phyloP scores from a whole-genome alignment of 148 eudicot genomes.

The Persicaria tinctoria region DNA sequence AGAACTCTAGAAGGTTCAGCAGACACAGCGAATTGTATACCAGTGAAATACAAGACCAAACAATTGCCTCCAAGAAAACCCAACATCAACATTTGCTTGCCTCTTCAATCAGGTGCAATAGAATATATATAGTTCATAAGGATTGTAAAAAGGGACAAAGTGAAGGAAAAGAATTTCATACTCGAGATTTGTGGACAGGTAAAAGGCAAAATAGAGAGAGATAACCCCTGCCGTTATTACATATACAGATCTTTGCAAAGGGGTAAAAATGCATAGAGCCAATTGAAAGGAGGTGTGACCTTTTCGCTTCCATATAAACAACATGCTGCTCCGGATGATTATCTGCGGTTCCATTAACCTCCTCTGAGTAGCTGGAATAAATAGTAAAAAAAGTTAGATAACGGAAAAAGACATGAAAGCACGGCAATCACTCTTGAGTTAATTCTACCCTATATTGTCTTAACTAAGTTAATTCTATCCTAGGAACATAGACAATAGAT shows the following conservation, averaged over 20 bases:
- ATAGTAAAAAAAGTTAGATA: not conserved
- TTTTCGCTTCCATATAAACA: conserved; percentile 70
- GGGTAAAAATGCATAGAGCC: not conserved
- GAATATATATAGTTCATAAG: not conserved
- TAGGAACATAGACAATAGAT: no score
- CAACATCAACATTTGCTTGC: not conserved
- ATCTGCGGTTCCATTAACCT: conserved; percentile 42
- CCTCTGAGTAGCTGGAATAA: conserved; percentile 39
- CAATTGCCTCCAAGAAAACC: not conserved
- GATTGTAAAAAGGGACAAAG: not conserved
- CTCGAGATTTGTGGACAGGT: not conserved
- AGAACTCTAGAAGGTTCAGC: not conserved
- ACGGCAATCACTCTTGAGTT: not conserved
- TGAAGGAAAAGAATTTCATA: not conserved
- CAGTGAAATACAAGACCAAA: not conserved
- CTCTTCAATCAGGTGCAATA: not conserved
- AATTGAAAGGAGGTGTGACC: conserved; percentile 26
- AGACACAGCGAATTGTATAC: not conserved
- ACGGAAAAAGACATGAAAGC: not conserved
- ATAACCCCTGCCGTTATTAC: not conserved
- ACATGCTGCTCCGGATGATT: conserved; percentile 59
- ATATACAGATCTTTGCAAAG: not conserved
- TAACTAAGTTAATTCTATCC: no score
- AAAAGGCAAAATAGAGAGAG: not conserved
- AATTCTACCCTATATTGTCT: not conserved